Evolutionary conservation across 345 rosid species (phyloP).

Genomic region (Hibiscus tridactylites): DNA sequence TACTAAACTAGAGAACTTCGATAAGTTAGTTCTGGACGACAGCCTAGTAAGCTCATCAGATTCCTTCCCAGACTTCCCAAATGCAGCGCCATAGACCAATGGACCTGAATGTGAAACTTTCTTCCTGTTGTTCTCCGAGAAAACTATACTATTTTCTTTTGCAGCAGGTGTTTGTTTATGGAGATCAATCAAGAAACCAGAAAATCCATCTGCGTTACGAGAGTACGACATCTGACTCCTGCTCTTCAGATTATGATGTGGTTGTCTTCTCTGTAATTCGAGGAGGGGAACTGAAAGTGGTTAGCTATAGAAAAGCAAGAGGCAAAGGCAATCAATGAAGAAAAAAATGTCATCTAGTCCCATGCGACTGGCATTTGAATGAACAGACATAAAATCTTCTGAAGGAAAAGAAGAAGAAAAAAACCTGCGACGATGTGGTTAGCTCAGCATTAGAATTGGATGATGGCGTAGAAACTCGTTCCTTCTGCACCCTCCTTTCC

Average conservation of each 20-base stretch:
- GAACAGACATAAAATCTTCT: background rate
- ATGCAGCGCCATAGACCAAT: constrained; percentile 28
- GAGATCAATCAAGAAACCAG: constrained; percentile 32
- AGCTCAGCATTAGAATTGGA: constrained; percentile 22
- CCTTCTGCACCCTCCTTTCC: constrained; percentile 27
- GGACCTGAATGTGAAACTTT: constrained; percentile 60
- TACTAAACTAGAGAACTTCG: constrained; percentile 39
- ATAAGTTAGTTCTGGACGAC: constrained; percentile 27
- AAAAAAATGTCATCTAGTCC: too few species aligned
- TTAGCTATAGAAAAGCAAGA: background rate
- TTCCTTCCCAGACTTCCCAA: constrained; percentile 30
- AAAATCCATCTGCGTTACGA: constrained; percentile 25
- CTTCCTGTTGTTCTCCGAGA: constrained; percentile 21
- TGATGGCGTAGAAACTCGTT: constrained; percentile 10
- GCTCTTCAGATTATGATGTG: constrained; percentile 20
- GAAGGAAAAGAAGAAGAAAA: background rate
- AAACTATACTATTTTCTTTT: constrained; percentile 35
- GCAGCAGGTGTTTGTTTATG: constrained; percentile 24
- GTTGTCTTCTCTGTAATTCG: constrained; percentile 31
- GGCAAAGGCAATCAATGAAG: background rate
- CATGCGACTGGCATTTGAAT: background rate
- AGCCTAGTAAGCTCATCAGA: constrained; percentile 17
- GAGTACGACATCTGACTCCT: constrained; percentile 26
- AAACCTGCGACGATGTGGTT: constrained; percentile 34
- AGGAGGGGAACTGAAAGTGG: background rate